Percentiles rank a stretch among this genome's conserved stretches.
Conservation (phyloP, 2,329 filamentous ascomycete genomes). For the Helotiales sp. region DNA sequence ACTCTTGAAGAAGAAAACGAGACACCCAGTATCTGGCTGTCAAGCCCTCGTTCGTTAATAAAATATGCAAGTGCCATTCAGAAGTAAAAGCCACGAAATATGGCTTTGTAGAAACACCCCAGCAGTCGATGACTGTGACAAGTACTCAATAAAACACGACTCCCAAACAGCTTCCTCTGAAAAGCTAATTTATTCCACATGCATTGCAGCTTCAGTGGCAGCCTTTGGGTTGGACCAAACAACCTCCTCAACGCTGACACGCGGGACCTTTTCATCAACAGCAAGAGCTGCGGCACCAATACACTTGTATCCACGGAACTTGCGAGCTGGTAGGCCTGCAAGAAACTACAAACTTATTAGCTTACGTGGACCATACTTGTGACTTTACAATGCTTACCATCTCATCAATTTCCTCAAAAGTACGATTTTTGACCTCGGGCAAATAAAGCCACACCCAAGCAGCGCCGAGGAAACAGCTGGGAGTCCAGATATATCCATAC, state of each 20-base stretch:
- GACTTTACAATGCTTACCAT: constrained; percentile 48
- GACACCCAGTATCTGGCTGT: too few species aligned
- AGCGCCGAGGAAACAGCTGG: constrained; percentile 49
- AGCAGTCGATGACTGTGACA: background rate
- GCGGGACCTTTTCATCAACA: constrained; percentile 24
- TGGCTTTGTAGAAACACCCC: too few species aligned
- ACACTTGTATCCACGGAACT: constrained; percentile 47
- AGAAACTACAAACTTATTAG: constrained; percentile 38
- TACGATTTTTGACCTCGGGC: constrained; percentile 77
- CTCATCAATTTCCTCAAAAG: constrained; percentile 82
- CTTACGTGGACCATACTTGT: background rate
- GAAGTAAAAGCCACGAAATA: too few species aligned
- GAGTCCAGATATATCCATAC: constrained; percentile 62
- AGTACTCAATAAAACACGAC: background rate
- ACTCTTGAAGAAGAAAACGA: too few species aligned
- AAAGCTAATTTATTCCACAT: constrained; percentile 9
- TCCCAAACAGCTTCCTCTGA: background rate
- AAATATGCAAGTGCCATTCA: too few species aligned
- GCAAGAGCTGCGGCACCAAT: constrained; percentile 25
- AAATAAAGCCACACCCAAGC: constrained; percentile 63
- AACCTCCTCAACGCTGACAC: constrained; percentile 22
- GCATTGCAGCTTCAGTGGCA: constrained; percentile 18
- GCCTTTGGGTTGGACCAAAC: constrained; percentile 19
- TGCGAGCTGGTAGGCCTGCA: constrained; percentile 48
- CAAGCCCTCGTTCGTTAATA: too few species aligned